Evolutionary conservation across 176 grass and related monocot species (phyloP).

Genomic region (Aegilops tauschii): DNA sequence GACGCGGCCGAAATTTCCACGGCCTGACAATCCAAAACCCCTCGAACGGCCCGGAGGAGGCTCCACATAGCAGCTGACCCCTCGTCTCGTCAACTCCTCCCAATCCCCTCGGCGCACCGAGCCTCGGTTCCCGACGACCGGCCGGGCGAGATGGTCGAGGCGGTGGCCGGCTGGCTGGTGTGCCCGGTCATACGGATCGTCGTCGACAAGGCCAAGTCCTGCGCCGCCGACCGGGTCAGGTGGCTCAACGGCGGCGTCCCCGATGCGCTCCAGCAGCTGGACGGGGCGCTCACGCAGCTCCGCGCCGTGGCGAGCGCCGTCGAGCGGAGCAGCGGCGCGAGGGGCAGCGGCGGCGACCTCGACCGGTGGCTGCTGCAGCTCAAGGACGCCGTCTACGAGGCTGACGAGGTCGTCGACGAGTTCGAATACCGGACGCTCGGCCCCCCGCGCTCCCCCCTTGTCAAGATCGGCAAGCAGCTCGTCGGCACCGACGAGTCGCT

Average conservation of each 20-base stretch:
- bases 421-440: constrained; percentile 1
- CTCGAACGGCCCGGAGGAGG: background rate
- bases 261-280: background rate
- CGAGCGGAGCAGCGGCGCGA: background rate
- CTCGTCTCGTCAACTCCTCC: background rate
- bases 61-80: background rate
- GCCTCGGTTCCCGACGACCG: background rate
- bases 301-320: background rate
- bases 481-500: constrained; percentile 27
- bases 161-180: constrained; percentile 35
- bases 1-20: background rate
- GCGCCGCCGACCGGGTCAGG: constrained; percentile 12
- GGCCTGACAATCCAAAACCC: background rate
- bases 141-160: constrained; percentile 33
- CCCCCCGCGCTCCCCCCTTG: background rate
- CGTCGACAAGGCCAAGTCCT: constrained; percentile 28
- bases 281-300: background rate
- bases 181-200: constrained; percentile 37
- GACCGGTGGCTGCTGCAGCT: constrained; percentile 33
- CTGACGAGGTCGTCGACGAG: constrained; percentile 45
- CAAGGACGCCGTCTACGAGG: constrained; percentile 41
- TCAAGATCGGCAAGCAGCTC: background rate
- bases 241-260: constrained; percentile 25
- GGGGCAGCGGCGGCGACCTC: background rate
- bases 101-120: background rate